Evolutionary conservation across 2,329 filamentous ascomycete genomes (phyloP), one percentile per base, ranked within the genome.

Genomic region (Lachnellula hyalina): DNA sequence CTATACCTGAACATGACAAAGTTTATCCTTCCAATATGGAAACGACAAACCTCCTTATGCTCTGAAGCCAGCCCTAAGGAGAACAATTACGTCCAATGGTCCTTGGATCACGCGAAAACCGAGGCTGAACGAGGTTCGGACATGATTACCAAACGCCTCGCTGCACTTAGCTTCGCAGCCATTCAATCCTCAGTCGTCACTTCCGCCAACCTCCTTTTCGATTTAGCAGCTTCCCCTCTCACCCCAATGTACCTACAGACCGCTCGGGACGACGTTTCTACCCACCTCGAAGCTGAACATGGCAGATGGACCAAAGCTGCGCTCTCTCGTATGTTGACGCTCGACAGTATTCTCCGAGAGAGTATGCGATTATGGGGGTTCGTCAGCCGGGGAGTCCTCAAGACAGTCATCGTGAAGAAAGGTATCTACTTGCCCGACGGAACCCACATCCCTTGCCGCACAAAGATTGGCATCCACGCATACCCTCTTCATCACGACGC

Each of bases 381-480:
- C 40, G 59, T 60, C 36, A 61, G 56, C 28, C 59, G 67, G 3
- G 60, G 59, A 12, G 49, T 68, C 7, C 48, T 65, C 36, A 68
- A 67, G 40, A 65, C 62, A 47, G 68, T 70, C 4, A 49, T 68
- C 21, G 58, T 52, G 1, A 59, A 65, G 15, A 54, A 79, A 63
- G 81, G 80, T 15, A 76, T 81, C 47, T 71, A 74, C 54, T 65
- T 73, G 5, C 72, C 72, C 0, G 56, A 66, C 1, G 72, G 72
- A 36, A 63, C 65, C 23, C 51, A 61, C 8, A 59, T 74, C 44
- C 68, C 71, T 0, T 46, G 41, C 34, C 73, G 73, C 21, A 67
- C 67, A 11, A 72, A 71, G 54, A 66, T 75, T 42, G 70, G 72
- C 3, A 47, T 63, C 17, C 59, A 62, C 40, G 55, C 59, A 5